phyloP scores from a whole-genome alignment of 106 monocot species.

The Allium sativum region DNA sequence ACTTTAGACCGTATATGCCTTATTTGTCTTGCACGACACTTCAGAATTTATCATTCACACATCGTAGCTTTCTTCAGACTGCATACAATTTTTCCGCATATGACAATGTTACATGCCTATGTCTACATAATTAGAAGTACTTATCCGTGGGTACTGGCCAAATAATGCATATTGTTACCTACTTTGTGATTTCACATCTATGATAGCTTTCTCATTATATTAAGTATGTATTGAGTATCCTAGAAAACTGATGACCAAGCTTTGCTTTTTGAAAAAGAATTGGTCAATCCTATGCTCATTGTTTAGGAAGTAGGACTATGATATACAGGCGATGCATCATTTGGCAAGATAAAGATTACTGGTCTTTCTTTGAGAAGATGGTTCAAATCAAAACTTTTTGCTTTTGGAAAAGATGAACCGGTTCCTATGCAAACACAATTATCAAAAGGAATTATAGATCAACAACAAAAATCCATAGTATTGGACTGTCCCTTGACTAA shows the following conservation, averaged over 20 bases:
- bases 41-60: no score
- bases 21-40: no score
- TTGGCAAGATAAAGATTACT: conserved; percentile 70
- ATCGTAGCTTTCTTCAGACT: no score
- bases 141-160: background rate
- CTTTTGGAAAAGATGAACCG: conserved; percentile 25
- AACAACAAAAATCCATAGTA: conserved; percentile 76
- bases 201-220: background rate
- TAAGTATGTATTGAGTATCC: background rate
- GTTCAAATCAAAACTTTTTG: conserved; percentile 63
- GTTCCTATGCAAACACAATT: conserved; percentile 42
- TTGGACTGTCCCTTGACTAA: conserved; percentile 32
- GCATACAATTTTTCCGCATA: no score
- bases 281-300: conserved; percentile 72
- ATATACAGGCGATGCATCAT: conserved; percentile 65
- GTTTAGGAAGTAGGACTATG: conserved; percentile 57
- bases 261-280: conserved; percentile 28
- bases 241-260: background rate
- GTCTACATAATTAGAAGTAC: no score
- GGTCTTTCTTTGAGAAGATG: conserved; percentile 72
- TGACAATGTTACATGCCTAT: no score
- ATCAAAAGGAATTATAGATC: conserved; percentile 56
- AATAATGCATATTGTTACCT: background rate
- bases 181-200: background rate
- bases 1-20: no score